Base-by-base conservation (phyloP, 75 land plant genomes). In the Sequoiadendron giganteum region DNA sequence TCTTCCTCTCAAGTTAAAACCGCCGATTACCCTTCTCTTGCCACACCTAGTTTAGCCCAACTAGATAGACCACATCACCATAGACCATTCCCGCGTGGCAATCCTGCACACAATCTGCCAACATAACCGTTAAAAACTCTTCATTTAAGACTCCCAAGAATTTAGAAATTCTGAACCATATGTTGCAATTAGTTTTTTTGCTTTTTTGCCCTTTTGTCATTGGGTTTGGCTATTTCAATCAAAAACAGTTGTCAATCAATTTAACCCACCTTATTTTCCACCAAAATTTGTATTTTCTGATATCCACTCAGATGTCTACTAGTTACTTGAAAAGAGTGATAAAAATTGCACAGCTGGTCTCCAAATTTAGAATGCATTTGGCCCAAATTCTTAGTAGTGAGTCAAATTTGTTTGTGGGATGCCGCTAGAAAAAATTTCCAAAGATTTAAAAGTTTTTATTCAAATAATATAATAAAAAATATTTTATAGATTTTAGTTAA, bases 331-430 rank as follows among this genome's bases (percentile, higher is more conserved):
- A 2, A 73, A 73, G 36, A 0, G 36, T 32, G 36, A 73, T 1
- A n/a, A 80, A 77, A 21, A 21, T 25, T 43, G 25, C 13, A 25
- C 10, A 7, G 28, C 30, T 16, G n/a, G 28, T 54, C 34, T n/a
- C 48, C 54, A 47, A 47, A 45, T 47, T 47, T 45, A 82, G 49
- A 11, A 0, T 13, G 14, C 48, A 19, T 32, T 34, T 30, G 36
- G 13, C 2, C 3, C 15, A 2, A n/a, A 5, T 32, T 0, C 3
- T 2, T 73, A 73, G 0, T 11, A 32, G 0, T 0, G 1, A 32
- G 36, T 73, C 77, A 73, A 73, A 61, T 21, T 49, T 61, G 28
- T 5, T 49, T 49, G 54, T 11, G 54, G 54, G 54, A 10, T 11
- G 11, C 0, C 9, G 13, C 9, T 49, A 49, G 54, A 49, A 49